phyloP scores from a whole-genome alignment of 805 yeast species.

The Candida verbasci region DNA sequence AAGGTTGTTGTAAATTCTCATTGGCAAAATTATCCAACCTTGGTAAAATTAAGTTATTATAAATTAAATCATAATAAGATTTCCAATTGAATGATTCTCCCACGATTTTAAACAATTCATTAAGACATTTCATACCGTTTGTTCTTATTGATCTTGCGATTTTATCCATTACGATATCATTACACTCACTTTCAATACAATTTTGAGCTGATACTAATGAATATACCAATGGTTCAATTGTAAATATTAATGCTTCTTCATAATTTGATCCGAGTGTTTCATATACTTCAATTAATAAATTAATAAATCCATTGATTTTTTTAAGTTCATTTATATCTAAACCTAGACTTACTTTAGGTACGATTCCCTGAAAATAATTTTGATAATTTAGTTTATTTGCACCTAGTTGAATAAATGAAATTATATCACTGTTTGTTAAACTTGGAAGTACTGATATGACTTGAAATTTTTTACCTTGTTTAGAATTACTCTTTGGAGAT shows the following conservation, averaged over 20 bases:
- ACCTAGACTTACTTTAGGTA: slow-evolving; percentile 8
- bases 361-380: slow-evolving; percentile 19
- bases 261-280: slow-evolving; percentile 57
- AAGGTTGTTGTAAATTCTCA: slow-evolving; percentile 80
- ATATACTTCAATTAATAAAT: slow-evolving; percentile 53
- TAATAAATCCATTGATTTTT: slow-evolving; percentile 61
- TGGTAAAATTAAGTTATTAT: slow-evolving; percentile 52
- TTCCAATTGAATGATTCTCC: slow-evolving; percentile 56
- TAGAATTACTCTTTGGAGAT: slow-evolving; percentile 62
- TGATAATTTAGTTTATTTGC: slow-evolving; percentile 46
- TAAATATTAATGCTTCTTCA: slow-evolving; percentile 42
- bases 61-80: slow-evolving; percentile 45
- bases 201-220: slow-evolving; percentile 51
- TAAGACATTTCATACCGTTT: slow-evolving; percentile 61
- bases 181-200: slow-evolving; percentile 6
- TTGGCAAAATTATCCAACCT: slow-evolving; percentile 63
- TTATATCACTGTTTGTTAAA: slow-evolving; percentile 48
- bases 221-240: slow-evolving; percentile 56
- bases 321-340: slow-evolving; percentile 26
- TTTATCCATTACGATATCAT: slow-evolving; percentile 24
- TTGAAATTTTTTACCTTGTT: slow-evolving; percentile 68
- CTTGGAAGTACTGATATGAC: slow-evolving; percentile 61
- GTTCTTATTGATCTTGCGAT: slow-evolving; percentile 60
- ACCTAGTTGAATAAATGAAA: slow-evolving; percentile 59
- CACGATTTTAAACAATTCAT: slow-evolving; percentile 49